These are phyloP conservation scores for Zopfochytrium polystomum DNA, from an alignment of 371 early-diverging fungal genomes.

Conservation along the genomic window DNA sequence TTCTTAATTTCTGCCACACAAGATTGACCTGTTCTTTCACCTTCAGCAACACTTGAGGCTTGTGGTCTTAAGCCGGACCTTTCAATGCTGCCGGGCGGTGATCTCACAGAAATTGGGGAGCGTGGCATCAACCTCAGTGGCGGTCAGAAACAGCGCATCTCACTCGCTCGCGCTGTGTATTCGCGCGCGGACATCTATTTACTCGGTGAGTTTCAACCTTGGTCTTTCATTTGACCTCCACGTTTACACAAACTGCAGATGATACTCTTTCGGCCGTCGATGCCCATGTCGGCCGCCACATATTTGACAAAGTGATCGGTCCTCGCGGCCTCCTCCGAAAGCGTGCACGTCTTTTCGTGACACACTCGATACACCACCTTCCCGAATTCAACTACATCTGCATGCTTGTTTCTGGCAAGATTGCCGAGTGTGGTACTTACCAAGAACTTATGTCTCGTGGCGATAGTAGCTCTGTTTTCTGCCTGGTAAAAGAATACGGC, in stretches of 20 bases:
- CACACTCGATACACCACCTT: slow-evolving; percentile 72
- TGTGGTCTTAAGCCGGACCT: slow-evolving; percentile 75
- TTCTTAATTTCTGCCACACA: too few relatives aligned
- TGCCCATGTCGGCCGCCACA: slow-evolving; percentile 80
- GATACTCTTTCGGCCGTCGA: slow-evolving; percentile 70
- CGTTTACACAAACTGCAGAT: slow-evolving; percentile 32
- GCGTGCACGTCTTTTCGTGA: slow-evolving; percentile 82
- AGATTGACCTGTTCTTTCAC: too few relatives aligned
- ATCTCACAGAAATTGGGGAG: too few relatives aligned
- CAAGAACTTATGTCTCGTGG: slow-evolving; percentile 61
- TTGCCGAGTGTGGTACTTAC: slow-evolving; percentile 72
- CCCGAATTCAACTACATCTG: slow-evolving; percentile 64
- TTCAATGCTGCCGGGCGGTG: slow-evolving; percentile 74
- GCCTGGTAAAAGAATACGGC: slow-evolving; percentile 47
- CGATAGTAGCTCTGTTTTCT: slow-evolving; percentile 53
- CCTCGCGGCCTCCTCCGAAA: slow-evolving; percentile 66
- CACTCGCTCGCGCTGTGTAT: too few relatives aligned
- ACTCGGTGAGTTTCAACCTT: slow-evolving; percentile 16
- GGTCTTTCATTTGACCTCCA: slow-evolving; percentile 1
- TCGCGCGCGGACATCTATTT: slow-evolving; percentile 25
- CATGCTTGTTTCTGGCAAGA: slow-evolving; percentile 72
- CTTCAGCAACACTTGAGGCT: too few relatives aligned
- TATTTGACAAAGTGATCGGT: slow-evolving; percentile 46
- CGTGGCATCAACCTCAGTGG: too few relatives aligned
- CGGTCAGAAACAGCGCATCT: too few relatives aligned